Base-by-base conservation (phyloP, 2,329 filamentous ascomycete species). In the Zymoseptoria tritici region DNA sequence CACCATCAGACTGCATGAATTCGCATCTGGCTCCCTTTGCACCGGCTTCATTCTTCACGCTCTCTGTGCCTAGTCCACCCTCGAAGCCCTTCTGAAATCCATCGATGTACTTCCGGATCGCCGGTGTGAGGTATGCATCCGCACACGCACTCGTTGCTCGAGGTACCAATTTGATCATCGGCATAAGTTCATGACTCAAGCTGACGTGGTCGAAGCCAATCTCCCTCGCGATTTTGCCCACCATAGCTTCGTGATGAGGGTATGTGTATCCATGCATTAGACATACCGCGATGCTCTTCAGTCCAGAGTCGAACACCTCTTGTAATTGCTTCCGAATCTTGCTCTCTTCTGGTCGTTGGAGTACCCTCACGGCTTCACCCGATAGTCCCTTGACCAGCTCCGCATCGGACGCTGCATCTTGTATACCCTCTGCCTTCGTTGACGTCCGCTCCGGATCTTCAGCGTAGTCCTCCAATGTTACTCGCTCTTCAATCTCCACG, bases 241-340 rank as follows among this genome's bases (percentile, higher is more conserved):
- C 81, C 50, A 91, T 71, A 0, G 86, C 85, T 72, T 97, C 92
- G 67, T 97, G 92, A 55, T 89, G 84, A 0, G 91, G 91, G 70
- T 90, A 97, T 0, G 91, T 96, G 71, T 96, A 97, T 4, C 88
- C 89, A 71, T 97, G 92, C 86, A 96, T 92, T 60, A 97, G 77
- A 68, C 90, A 95, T 1, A 97, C 90, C 2, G 92, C 91, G 66
- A 97, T 87, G 71, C 90, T 95, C 63, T 82, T 82, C 67, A 95
- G 86, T 0, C 89, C 89, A 31, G 80, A 77, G 62, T 88, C 83
- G 63, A 84, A 89, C 3, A 96, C 79, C 5, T 80, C 79, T 71
- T 90, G 80, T 52, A 92, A 73, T 68, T 89, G 83, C 11, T 78
- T 72, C 61, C 80, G 75, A 63, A 89, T 85, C 22, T 74, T 76